Conservation (phyloP, 306 rosid genomes). For the Rosa rugosa region DNA sequence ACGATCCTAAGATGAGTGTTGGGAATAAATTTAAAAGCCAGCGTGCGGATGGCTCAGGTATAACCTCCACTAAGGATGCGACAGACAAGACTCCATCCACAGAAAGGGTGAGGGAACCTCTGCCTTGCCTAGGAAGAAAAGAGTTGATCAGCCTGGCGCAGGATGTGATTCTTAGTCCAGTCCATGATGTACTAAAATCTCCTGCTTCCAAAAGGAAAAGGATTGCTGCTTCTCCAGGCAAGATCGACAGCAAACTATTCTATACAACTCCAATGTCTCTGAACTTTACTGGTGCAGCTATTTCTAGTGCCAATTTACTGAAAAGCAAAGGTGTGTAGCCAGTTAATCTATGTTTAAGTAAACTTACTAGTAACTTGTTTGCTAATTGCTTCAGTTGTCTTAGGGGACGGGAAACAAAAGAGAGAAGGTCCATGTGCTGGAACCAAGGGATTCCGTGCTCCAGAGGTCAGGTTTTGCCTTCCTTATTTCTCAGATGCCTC, state of each 20-base stretch:
- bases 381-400: constrained; percentile 13
- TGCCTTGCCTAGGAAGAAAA: constrained; percentile 39
- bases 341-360: background rate
- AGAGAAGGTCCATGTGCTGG: constrained; percentile 44
- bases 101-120: constrained; percentile 38
- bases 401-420: constrained; percentile 31
- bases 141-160: constrained; percentile 34
- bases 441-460: constrained; percentile 47
- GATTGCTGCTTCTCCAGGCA: constrained; percentile 34
- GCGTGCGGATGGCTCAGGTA: constrained; percentile 35
- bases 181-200: constrained; percentile 18
- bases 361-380: background rate
- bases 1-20: constrained; percentile 28
- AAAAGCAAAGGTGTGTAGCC: constrained; percentile 36
- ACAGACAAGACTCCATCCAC: constrained; percentile 30
- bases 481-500: constrained; percentile 8
- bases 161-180: constrained; percentile 22
- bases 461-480: constrained; percentile 29
- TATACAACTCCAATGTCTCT: constrained; percentile 37
- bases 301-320: constrained; percentile 19
- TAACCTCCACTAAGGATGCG: constrained; percentile 33
- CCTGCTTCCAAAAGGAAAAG: constrained; percentile 35
- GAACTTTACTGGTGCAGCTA: constrained; percentile 24
- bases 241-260: constrained; percentile 18
- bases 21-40: constrained; percentile 27